Conservation (phyloP, 352 stramenopile genomes). For the Phytophthora pseudosyringae region DNA sequence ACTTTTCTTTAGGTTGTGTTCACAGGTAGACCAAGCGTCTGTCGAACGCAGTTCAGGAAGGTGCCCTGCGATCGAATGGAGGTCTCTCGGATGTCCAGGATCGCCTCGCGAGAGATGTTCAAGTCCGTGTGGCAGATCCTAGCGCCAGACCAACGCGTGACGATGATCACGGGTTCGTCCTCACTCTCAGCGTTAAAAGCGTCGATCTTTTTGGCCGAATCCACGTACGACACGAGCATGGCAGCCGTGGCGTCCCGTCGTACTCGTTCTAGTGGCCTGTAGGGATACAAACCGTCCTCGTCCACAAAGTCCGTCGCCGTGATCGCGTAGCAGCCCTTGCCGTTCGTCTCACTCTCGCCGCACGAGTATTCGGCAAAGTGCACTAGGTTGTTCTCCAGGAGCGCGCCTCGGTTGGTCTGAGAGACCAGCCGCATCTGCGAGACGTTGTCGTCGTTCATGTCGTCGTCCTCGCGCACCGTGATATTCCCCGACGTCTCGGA, state of each 20-base stretch:
- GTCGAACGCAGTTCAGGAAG: conserved; percentile 35
- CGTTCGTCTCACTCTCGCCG: conserved; percentile 14
- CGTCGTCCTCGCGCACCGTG: conserved; percentile 72
- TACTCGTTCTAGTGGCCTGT: conserved; percentile 43
- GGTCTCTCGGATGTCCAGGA: conserved; percentile 28
- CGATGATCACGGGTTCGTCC: conserved; percentile 27
- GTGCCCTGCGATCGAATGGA: conserved; percentile 27
- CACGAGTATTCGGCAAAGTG: conserved; percentile 37
- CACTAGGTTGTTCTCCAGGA: conserved; percentile 44
- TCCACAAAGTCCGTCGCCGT: conserved; percentile 50
- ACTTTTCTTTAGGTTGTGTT: conserved; percentile 7
- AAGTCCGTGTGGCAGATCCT: conserved; percentile 36
- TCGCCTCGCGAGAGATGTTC: conserved; percentile 17
- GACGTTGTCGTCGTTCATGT: conserved; percentile 47
- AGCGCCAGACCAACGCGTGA: conserved; percentile 34
- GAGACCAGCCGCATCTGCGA: conserved; percentile 57
- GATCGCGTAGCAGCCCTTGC: conserved; percentile 38
- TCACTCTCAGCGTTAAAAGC: background rate
- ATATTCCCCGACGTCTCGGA: conserved; percentile 67
- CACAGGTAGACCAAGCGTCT: conserved; percentile 28
- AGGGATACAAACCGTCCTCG: conserved; percentile 54
- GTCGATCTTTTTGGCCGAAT: conserved; percentile 6
- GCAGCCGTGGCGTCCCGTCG: conserved; percentile 44
- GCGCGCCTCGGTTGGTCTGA: conserved; percentile 28
- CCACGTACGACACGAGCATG: conserved; percentile 35